Evolutionary conservation across 495 filamentous ascomycete genomes (phyloP).

Genomic region (Acidomyces sp.): DNA sequence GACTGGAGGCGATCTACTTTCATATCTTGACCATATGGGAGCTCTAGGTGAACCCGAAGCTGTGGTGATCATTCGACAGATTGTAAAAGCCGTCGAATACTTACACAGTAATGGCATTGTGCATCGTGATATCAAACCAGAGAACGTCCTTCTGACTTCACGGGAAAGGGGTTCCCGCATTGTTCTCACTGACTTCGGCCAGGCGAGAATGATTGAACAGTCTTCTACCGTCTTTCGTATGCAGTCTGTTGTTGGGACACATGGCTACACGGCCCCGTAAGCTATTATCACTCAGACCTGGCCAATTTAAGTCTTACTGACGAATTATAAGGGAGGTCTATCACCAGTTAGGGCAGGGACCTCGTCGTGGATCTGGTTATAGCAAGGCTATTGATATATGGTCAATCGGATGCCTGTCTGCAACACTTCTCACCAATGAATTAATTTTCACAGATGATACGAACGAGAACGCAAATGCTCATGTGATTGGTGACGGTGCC

Average conservation of each 20-base stretch:
- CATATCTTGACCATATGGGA: conserved; percentile 40
- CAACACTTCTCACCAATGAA: conserved; percentile 38
- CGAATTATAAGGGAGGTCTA: conserved; percentile 6
- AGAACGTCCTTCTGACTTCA: conserved; percentile 51
- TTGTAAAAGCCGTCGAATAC: conserved; percentile 48
- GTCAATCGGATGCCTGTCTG: conserved; percentile 45
- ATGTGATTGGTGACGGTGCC: no score
- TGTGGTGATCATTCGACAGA: conserved; percentile 43
- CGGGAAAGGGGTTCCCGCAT: conserved; percentile 34
- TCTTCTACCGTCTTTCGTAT: conserved; percentile 30
- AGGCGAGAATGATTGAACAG: conserved; percentile 27
- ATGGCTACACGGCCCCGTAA: conserved; percentile 59
- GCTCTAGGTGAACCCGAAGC: conserved; percentile 40
- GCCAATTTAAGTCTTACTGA: no score
- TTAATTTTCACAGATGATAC: conserved; percentile 26
- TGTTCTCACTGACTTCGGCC: conserved; percentile 64
- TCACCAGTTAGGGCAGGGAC: background rate
- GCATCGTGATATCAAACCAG: conserved; percentile 59
- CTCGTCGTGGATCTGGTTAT: conserved; percentile 35
- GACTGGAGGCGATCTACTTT: conserved; percentile 52
- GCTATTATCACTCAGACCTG: no score
- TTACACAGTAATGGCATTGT: conserved; percentile 44
- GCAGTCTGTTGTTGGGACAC: conserved; percentile 50
- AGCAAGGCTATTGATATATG: conserved; percentile 51
- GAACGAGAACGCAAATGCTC: conserved; percentile 18